phyloP scores from a whole-genome alignment of 2,329 filamentous ascomycete genomes.

The Didymella segeticola region DNA sequence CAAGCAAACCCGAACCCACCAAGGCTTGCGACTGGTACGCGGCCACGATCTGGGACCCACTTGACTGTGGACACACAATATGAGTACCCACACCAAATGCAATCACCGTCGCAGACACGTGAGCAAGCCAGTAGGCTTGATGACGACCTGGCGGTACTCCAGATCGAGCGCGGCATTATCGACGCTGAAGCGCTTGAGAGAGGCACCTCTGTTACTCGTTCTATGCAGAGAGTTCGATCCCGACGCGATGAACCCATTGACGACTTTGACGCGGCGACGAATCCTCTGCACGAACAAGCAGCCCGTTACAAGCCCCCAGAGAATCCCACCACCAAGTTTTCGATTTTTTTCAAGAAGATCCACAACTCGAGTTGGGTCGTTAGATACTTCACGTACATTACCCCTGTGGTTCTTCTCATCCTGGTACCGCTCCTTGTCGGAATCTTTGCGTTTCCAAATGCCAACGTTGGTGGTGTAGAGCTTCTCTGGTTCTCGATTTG shows the following conservation, averaged over 20 bases:
- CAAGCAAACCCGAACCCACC: conserved; percentile 12
- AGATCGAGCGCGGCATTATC: conserved; percentile 68
- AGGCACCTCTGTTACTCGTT: conserved; percentile 47
- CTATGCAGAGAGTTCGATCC: conserved; percentile 61
- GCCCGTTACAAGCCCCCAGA: conserved; percentile 70
- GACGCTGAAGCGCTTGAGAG: conserved; percentile 49
- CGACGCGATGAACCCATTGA: conserved; percentile 65
- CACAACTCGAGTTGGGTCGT: conserved; percentile 71
- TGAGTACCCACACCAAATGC: conserved; percentile 33
- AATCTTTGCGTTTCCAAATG: conserved; percentile 62
- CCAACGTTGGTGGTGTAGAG: conserved; percentile 75
- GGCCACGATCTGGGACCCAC: conserved; percentile 49
- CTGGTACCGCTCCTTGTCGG: conserved; percentile 73
- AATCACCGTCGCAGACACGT: conserved; percentile 63
- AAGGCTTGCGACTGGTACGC: conserved; percentile 11
- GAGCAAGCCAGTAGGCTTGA: conserved; percentile 68
- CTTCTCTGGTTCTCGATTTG: conserved; percentile 94
- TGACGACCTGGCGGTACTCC: conserved; percentile 70
- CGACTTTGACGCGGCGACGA: conserved; percentile 72
- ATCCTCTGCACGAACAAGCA: conserved; percentile 71
- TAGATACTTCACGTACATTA: conserved; percentile 75
- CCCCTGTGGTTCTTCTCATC: conserved; percentile 68
- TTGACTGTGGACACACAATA: conserved; percentile 58
- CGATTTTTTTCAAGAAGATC: conserved; percentile 68
- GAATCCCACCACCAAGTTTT: conserved; percentile 66